phyloP scores from a whole-genome alignment of 352 stramenopile species.

The Albugo candida region DNA sequence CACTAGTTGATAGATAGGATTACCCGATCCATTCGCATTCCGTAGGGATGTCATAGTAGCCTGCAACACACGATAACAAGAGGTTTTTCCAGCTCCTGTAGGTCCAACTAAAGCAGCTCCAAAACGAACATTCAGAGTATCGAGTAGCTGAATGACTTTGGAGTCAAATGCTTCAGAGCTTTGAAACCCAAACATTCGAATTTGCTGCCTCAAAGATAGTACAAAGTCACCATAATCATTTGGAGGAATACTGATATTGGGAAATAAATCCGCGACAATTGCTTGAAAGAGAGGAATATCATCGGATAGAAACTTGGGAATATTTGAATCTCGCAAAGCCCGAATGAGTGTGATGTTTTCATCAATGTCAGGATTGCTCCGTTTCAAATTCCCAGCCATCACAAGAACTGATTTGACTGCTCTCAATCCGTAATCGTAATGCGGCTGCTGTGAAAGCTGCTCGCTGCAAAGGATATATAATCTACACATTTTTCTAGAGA shows the following conservation, averaged over 20 bases:
- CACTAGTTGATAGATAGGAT: constrained; percentile 70
- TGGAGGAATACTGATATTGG: constrained; percentile 51
- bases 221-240: constrained; percentile 79
- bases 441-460: constrained; percentile 85
- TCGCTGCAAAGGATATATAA: constrained; percentile 87
- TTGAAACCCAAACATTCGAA: constrained; percentile 35
- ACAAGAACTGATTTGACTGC: constrained; percentile 86
- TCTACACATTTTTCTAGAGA: constrained; percentile 92
- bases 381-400: constrained; percentile 82
- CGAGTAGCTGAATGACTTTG: constrained; percentile 88
- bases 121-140: constrained; percentile 89
- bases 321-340: constrained; percentile 82
- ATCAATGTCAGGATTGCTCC: constrained; percentile 40
- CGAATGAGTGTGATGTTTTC: constrained; percentile 83
- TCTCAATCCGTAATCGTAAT: constrained; percentile 89
- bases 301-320: constrained; percentile 87
- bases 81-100: constrained; percentile 69
- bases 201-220: constrained; percentile 31
- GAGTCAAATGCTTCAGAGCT: constrained; percentile 67
- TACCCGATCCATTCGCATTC: constrained; percentile 22
- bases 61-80: constrained; percentile 76
- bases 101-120: constrained; percentile 79
- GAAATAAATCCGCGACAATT: constrained; percentile 85
- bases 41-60: constrained; percentile 70
- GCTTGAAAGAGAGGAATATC: constrained; percentile 83